A percentile compares a stretch with the other conserved stretches of the same genome.
phyloP scores from a whole-genome alignment of 768 basidiomycete species.

The Mycena polygramma region DNA sequence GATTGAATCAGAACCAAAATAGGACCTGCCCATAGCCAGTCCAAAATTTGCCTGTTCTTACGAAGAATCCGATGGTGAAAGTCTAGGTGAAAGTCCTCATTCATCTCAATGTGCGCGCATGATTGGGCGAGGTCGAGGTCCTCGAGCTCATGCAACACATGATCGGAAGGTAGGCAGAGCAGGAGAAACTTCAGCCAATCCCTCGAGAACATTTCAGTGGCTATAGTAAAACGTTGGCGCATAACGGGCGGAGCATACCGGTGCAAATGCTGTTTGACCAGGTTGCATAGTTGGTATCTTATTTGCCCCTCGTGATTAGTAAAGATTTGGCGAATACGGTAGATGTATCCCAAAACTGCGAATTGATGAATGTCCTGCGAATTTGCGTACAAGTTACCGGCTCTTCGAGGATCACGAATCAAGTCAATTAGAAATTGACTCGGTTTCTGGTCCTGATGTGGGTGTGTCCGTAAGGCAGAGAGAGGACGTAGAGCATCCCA shows the following conservation, averaged over 20 bases:
- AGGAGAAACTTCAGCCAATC: background rate
- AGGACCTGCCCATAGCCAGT: conserved; percentile 2
- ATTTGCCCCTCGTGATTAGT: background rate
- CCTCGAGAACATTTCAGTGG: background rate
- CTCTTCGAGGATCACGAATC: background rate
- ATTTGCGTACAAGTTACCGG: background rate
- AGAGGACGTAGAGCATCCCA: no score
- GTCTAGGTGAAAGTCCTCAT: background rate
- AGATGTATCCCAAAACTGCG: background rate
- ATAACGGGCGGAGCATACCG: background rate
- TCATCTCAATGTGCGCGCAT: no score
- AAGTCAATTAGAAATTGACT: no score
- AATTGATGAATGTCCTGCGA: background rate
- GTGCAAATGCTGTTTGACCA: background rate
- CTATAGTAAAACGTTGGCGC: no score
- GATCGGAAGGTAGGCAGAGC: no score
- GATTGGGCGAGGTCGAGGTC: no score
- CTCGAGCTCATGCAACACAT: no score
- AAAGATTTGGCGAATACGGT: conserved; percentile 3
- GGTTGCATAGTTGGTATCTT: no score
- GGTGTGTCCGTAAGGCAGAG: no score
- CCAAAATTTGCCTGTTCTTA: background rate
- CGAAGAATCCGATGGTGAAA: no score
- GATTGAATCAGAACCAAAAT: background rate
- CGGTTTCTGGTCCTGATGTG: no score